Evolutionary conservation across 768 basidiomycete species (phyloP), one percentile per base, ranked within the genome.

Genomic region (Tricholoma sp.): DNA sequence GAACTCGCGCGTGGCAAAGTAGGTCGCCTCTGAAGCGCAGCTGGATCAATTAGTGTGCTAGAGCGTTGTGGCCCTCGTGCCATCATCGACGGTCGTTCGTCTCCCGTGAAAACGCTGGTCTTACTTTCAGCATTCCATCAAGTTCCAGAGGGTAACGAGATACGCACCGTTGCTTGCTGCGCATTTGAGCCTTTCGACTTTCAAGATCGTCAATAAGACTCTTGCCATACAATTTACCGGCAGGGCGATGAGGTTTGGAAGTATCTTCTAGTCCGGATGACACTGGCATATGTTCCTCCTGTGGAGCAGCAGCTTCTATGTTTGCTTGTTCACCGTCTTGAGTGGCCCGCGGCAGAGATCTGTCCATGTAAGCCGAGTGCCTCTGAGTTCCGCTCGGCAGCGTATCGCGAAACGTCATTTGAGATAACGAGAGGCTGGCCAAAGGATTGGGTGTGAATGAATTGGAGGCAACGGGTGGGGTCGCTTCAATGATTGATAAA

Each of bases 81-180:
- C 93, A 96, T 95, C 94, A 96, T 96, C 4, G 91, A 89, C 9
- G 94, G 92, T 57, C 94, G 78, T 61, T 88, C 80, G 65, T 97
- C 94, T 12, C 94, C 94, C 54, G 76, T 84, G 70, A 97, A 97
- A 12, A 91, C 87, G 55, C 94, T 96, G 50, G 21, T 19, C 31
- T 24, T 14, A 29, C 46, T 21, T 56, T 60, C 4, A 63, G 47
- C 22, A 50, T 43, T 19, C 29, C 6, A 47, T 39, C 50, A 12
- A 4, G 41, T 43, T 27, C 16, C n/a, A 5, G 21, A n/a, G 12
- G 18, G 35, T 2, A 39, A 45, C 54, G 10, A 51, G 37, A 10
- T 32, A 61, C 77, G 62, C 74, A 94, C 94, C 94, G 81, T 70
- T 91, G 84, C 70, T 87, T 94, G 58, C 79, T 83, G 62, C 86